phyloP scores from a whole-genome alignment of 1,139 yeast species.

The Blastobotrys raffinosifermentans region DNA sequence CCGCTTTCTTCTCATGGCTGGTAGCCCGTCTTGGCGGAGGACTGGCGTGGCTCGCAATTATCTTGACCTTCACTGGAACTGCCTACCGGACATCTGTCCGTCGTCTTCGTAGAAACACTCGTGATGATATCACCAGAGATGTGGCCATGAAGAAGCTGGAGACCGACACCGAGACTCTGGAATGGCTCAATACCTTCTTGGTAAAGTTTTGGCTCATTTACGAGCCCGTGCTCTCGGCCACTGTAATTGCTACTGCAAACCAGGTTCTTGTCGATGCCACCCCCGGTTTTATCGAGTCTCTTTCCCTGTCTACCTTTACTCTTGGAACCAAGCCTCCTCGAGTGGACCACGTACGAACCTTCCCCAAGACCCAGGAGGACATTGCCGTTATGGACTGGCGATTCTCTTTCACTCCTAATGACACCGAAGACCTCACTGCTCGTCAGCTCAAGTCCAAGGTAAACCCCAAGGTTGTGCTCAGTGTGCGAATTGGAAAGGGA shows the following conservation, averaged over 20 bases:
- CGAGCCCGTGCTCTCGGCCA: constrained; percentile 86
- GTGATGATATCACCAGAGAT: constrained; percentile 83
- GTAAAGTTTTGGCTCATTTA: constrained; percentile 87
- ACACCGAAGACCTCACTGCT: constrained; percentile 70
- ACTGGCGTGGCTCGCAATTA: constrained; percentile 71
- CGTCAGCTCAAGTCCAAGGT: constrained; percentile 80
- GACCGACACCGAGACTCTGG: constrained; percentile 86
- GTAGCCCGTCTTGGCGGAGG: constrained; percentile 74
- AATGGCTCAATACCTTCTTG: constrained; percentile 84
- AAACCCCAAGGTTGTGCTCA: constrained; percentile 58
- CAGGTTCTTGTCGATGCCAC: constrained; percentile 67
- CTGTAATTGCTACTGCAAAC: constrained; percentile 78
- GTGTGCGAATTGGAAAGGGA: constrained; percentile 39
- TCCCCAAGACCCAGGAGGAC: constrained; percentile 81
- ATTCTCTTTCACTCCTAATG: constrained; percentile 85
- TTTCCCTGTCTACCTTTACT: constrained; percentile 85
- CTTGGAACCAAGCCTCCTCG: constrained; percentile 95
- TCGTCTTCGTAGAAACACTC: constrained; percentile 62
- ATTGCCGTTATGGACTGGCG: constrained; percentile 96
- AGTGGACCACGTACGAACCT: constrained; percentile 80
- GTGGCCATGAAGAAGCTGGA: constrained; percentile 74
- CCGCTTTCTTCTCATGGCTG: constrained; percentile 68
- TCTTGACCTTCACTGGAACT: constrained; percentile 54
- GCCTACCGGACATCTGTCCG: constrained; percentile 80
- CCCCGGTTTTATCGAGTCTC: constrained; percentile 74